Percentiles rank a stretch among this genome's conserved stretches.
These are phyloP conservation scores for Suillus brevipes DNA, from an alignment of 768 basidiomycete species.

Conservation along the genomic window DNA sequence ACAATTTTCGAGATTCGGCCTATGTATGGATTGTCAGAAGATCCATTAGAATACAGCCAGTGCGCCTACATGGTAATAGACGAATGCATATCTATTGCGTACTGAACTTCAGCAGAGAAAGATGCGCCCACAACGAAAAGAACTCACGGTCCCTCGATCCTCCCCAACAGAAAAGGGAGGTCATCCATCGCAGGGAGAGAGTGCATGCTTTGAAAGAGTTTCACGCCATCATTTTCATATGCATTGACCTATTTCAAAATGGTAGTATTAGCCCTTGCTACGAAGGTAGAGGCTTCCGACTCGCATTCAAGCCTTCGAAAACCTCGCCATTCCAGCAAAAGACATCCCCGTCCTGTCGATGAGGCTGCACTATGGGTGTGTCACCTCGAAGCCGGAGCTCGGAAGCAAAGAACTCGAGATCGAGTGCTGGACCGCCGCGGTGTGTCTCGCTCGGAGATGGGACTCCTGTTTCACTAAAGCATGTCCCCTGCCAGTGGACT, in stretches of 20 bases:
- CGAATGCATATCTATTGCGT: conserved; percentile 68
- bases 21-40: conserved; percentile 23
- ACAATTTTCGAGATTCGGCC: conserved; percentile 49
- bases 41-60: not conserved
- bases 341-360: conserved; percentile 53
- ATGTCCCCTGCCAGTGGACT: conserved; percentile 11
- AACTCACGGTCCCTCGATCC: conserved; percentile 81
- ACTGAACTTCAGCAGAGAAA: conserved; percentile 5
- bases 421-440: conserved; percentile 16
- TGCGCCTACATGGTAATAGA: conserved; percentile 69
- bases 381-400: conserved; percentile 74
- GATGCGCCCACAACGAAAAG: not conserved
- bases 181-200: conserved; percentile 31
- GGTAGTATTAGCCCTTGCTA: conserved; percentile 11
- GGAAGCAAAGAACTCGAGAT: conserved; percentile 66
- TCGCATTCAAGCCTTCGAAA: conserved; percentile 78
- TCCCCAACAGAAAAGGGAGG: conserved; percentile 53
- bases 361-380: conserved; percentile 64
- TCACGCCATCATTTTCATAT: conserved; percentile 73
- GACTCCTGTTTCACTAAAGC: not conserved
- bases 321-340: conserved; percentile 92
- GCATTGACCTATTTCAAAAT: conserved; percentile 44
- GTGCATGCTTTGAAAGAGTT: conserved; percentile 41
- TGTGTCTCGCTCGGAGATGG: not conserved
- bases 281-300: conserved; percentile 15